These are phyloP conservation scores for Pichia pseudocactophila DNA, from an alignment of 805 yeast genomes.

Conservation along the genomic window DNA sequence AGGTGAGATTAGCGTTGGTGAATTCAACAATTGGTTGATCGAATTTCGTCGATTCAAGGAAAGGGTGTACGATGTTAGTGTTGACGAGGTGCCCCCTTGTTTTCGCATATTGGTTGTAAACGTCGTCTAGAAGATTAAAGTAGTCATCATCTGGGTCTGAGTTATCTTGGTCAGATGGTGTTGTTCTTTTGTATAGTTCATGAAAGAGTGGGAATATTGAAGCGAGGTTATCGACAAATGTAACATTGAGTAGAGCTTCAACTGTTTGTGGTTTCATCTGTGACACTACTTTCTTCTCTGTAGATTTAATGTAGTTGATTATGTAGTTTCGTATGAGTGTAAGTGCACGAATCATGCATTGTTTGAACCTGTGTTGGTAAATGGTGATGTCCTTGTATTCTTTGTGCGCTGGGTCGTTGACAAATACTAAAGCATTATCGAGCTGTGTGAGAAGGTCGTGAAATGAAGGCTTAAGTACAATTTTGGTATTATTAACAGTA, in stretches of 20 bases:
- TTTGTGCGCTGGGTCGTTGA: constrained; percentile 39
- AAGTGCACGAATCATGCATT: constrained; percentile 74
- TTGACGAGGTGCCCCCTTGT: constrained; percentile 42
- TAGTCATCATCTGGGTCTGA: constrained; percentile 34
- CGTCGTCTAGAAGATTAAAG: constrained; percentile 57
- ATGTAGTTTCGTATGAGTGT: constrained; percentile 66
- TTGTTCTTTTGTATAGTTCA: constrained; percentile 1
- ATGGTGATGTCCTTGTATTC: constrained; percentile 58
- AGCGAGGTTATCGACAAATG: constrained; percentile 37
- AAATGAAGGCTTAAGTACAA: constrained; percentile 55
- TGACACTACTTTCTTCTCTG: constrained; percentile 20
- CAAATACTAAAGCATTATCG: constrained; percentile 59
- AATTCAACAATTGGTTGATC: constrained; percentile 41
- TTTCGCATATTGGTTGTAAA: constrained; percentile 53
- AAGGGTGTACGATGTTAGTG: constrained; percentile 27
- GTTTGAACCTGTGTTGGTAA: constrained; percentile 66
- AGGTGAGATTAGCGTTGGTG: constrained; percentile 54
- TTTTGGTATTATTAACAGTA: constrained; percentile 53
- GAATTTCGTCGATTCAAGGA: constrained; percentile 19
- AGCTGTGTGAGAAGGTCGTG: constrained; percentile 43
- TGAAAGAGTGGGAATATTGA: background rate
- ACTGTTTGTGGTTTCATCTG: constrained; percentile 22
- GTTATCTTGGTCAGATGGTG: background rate
- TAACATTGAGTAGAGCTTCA: constrained; percentile 58
- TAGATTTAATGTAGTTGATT: constrained; percentile 32